These are phyloP conservation scores for Cupressus sempervirens DNA, from an alignment of 75 land plant species.

Conservation along the genomic window DNA sequence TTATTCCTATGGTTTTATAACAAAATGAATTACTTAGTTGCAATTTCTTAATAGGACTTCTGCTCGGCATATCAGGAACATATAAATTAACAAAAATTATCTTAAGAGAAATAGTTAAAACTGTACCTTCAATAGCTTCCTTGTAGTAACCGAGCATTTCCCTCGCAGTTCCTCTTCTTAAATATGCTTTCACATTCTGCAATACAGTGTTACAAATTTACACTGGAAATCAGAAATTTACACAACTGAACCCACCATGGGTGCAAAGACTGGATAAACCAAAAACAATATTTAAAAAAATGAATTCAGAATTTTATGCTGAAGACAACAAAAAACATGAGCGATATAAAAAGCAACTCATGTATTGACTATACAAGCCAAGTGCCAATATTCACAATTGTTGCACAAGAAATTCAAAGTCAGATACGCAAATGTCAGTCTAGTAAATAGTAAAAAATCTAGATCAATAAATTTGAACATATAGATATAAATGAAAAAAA, in stretches of 20 bases:
- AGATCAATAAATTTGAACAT: not conserved
- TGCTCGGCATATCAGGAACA: not conserved
- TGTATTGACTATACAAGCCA: not conserved
- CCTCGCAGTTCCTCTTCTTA: slow-evolving; percentile 91
- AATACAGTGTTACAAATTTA: not conserved
- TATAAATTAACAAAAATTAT: not conserved
- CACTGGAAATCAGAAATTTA: not conserved
- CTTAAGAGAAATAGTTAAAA: not conserved
- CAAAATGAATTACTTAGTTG: not conserved
- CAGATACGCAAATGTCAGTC: not conserved
- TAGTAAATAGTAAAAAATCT: not conserved
- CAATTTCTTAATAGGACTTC: not conserved
- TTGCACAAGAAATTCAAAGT: not conserved
- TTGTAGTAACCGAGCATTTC: slow-evolving; percentile 78
- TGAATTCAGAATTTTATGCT: not conserved
- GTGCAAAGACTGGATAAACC: not conserved
- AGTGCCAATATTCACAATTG: not conserved
- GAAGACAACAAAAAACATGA: not conserved
- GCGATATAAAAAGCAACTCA: not conserved
- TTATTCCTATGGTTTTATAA: not conserved
- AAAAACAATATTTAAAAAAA: not conserved
- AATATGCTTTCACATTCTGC: slow-evolving; percentile 83
- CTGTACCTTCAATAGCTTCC: slow-evolving; percentile 84
- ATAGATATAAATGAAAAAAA: not conserved
- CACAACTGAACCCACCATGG: not conserved